A percentile compares a stretch with the other conserved stretches of the same genome.
phyloP scores from a whole-genome alignment of 2,329 filamentous ascomycete species.

The Sclerotiophoma versabilis region DNA sequence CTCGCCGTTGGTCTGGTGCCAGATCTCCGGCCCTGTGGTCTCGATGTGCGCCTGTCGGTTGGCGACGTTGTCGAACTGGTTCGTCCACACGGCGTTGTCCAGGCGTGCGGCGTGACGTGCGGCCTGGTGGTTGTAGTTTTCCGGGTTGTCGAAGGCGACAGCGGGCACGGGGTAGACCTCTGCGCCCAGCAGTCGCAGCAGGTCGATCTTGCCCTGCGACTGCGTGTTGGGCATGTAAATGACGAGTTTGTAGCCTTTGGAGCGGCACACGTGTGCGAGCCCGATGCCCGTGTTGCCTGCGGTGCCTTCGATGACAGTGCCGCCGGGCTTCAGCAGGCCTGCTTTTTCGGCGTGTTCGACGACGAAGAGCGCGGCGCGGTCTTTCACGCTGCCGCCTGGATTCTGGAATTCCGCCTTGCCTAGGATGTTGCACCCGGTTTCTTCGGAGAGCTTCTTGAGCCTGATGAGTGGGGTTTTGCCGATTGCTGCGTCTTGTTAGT shows the following conservation, averaged over 20 bases:
- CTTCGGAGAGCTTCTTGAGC: constrained; percentile 83
- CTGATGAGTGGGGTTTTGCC: constrained; percentile 96
- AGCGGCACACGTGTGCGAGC: constrained; percentile 93
- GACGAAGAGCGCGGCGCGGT: constrained; percentile 92
- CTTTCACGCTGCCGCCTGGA: constrained; percentile 94
- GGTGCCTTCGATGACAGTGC: constrained; percentile 95
- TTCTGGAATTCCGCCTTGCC: constrained; percentile 99
- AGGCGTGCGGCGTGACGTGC: constrained; percentile 83
- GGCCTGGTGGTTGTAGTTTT: constrained; percentile 99
- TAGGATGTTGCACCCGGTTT: constrained; percentile 92
- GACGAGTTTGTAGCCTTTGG: constrained; percentile 89
- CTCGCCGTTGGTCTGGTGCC: constrained; percentile 85
- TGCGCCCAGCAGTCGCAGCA: constrained; percentile 87
- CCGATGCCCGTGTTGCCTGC: constrained; percentile 98
- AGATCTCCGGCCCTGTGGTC: constrained; percentile 97
- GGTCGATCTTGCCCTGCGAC: constrained; percentile 96
- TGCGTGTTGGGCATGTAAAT: constrained; percentile 99
- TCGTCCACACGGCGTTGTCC: constrained; percentile 95
- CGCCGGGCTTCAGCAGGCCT: constrained; percentile 81
- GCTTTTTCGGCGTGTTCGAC: constrained; percentile 92
- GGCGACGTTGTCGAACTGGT: constrained; percentile 97
- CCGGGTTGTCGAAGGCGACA: constrained; percentile 90
- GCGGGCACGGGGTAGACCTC: constrained; percentile 96
- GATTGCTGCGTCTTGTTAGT: constrained; percentile 87
- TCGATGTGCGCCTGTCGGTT: constrained; percentile 95